Evolutionary conservation across 371 early-diverging fungal genomes (phyloP).

Genomic region (Mucor lusitanicus): DNA sequence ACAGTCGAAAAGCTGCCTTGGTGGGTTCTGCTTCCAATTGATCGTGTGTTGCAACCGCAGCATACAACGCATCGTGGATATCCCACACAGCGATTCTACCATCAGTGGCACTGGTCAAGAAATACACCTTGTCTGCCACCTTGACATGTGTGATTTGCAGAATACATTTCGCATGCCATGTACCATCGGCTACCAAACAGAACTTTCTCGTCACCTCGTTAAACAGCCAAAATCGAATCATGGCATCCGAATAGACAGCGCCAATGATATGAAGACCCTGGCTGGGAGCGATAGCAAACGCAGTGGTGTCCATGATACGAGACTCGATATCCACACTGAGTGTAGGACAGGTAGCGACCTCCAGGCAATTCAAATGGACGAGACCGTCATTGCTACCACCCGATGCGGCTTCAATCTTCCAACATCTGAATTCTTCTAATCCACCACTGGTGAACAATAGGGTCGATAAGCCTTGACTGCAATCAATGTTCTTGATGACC

Average conservation of each 20-base stretch:
- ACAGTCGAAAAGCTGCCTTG: conserved; percentile 31
- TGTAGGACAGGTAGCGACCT: conserved; percentile 53
- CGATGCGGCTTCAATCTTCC: conserved; percentile 44
- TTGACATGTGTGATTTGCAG: conserved; percentile 52
- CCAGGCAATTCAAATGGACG: conserved; percentile 45
- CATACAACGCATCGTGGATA: conserved; percentile 35
- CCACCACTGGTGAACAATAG: conserved; percentile 60
- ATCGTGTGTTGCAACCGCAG: conserved; percentile 14
- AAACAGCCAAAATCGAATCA: conserved; percentile 62
- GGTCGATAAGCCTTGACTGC: conserved; percentile 32
- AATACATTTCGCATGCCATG: conserved; percentile 61
- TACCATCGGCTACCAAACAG: conserved; percentile 53
- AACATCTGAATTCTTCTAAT: conserved; percentile 54
- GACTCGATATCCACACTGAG: conserved; percentile 54
- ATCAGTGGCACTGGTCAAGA: conserved; percentile 63
- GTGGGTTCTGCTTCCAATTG: conserved; percentile 35
- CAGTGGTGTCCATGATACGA: conserved; percentile 62
- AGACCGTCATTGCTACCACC: conserved; percentile 5
- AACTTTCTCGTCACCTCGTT: conserved; percentile 54
- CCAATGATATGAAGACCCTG: conserved; percentile 56
- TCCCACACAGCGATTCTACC: conserved; percentile 63
- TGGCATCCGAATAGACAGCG: conserved; percentile 62
- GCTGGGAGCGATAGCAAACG: conserved; percentile 30
- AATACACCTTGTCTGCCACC: conserved; percentile 40
- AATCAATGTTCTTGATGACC: conserved; percentile 51